Base-by-base conservation (phyloP, 768 basidiomycete genomes). In the Lactifluus pinguis region DNA sequence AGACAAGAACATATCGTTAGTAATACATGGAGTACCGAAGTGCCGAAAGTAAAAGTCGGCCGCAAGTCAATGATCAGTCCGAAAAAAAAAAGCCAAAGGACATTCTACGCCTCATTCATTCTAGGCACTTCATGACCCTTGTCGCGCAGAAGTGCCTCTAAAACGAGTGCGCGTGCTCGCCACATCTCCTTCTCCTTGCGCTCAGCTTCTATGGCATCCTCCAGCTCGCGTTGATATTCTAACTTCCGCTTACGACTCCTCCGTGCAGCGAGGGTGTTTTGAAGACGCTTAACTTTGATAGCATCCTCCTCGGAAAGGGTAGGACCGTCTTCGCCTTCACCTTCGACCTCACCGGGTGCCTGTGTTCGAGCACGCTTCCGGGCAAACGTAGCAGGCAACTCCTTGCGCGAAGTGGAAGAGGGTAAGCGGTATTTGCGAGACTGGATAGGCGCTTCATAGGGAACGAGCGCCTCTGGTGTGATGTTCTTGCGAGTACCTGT, bases 191-290 rank as follows among this genome's bases (percentile, higher is more conserved):
- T 75, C 69, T 89, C 86, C 60, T 70, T 71, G 56, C 77, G 80
- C 67, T 84, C 73, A 34, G 68, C 74, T 60, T 82, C 79, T 51
- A 84, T 72, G 7, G 67, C 74, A 21, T 80, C 75, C 74, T 91
- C 85, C 52, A 94, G 75, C 58, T 81, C 77, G 56, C 81, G 77
- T 65, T 86, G 79, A 64, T 92, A 82, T 69, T 82, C 79, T 44
- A 84, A 71, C 76, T 90, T 92, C 59, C 88, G 80, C 75, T 81
- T 81, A 19, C 92, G 80, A 68, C 84, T 87, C 34, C 87, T 81
- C 2, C 92, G 82, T 6, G 93, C 93, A 0, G 92, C 92, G 5
- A 92, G 72, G 2, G 92, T 93, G 66, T 95, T 95, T 73, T 86
- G 84, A 9, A 85, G 79, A 34, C 92, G 82, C 76, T 92, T 93